Evolutionary conservation across 371 early-diverging fungal genomes (phyloP).

Genomic region (Encephalitozoon hellem): DNA sequence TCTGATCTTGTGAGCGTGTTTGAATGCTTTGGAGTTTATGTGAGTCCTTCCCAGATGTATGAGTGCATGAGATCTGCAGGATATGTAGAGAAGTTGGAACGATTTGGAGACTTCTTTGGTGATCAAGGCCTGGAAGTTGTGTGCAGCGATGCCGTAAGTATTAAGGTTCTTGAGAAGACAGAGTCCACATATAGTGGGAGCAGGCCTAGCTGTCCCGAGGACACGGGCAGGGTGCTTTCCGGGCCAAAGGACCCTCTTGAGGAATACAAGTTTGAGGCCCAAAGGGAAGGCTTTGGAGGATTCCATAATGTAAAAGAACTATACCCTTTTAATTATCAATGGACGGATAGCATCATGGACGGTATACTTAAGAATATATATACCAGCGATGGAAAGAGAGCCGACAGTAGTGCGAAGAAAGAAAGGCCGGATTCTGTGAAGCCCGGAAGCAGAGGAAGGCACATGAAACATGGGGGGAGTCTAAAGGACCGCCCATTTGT

Average conservation of each 20-base stretch:
- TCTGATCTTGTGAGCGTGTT: background rate
- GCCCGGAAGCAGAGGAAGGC: background rate
- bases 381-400: background rate
- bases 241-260: background rate
- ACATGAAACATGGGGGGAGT: background rate
- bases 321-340: conserved; percentile 11
- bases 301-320: background rate
- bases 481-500: conserved; percentile 57
- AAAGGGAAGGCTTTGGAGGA: background rate
- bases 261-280: background rate
- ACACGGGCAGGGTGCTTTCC: background rate
- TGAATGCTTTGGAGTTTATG: background rate
- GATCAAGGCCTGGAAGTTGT: background rate
- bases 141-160: background rate
- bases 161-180: background rate
- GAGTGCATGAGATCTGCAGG: background rate
- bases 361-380: conserved; percentile 22
- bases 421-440: background rate
- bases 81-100: background rate
- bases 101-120: background rate
- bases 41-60: background rate
- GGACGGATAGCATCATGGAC: background rate
- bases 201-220: background rate
- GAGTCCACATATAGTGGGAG: background rate
- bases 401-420: background rate